A percentile compares a stretch with the other conserved stretches of the same genome.
These are phyloP conservation scores for Calonectria montana DNA, from an alignment of 2,329 filamentous ascomycete genomes.

Conservation along the genomic window DNA sequence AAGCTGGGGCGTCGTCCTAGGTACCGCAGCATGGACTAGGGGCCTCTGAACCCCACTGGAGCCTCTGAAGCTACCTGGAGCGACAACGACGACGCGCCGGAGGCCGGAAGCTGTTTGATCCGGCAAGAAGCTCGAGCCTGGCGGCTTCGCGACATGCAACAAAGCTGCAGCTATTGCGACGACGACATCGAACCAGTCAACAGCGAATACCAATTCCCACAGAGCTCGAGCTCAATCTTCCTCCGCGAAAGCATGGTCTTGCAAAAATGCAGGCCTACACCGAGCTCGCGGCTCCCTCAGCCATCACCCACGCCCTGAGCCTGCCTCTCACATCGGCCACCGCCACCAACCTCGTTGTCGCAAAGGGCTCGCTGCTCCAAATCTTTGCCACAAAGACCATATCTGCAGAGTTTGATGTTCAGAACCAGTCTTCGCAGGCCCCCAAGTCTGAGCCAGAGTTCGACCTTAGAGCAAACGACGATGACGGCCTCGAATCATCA, in stretches of 20 bases:
- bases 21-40: background rate
- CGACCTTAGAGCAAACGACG: conserved; percentile 67
- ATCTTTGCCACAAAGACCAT: conserved; percentile 82
- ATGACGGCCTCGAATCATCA: conserved; percentile 73
- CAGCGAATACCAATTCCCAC: conserved; percentile 5
- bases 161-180: conserved; percentile 11
- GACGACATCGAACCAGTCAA: conserved; percentile 2
- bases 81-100: background rate
- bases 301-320: conserved; percentile 87
- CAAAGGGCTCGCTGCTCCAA: conserved; percentile 92
- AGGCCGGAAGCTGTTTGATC: conserved; percentile 21
- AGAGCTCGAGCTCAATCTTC: conserved; percentile 30
- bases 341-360: conserved; percentile 87
- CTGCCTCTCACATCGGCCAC: conserved; percentile 81
- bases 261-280: conserved; percentile 93
- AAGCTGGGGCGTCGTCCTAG: background rate
- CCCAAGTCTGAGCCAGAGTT: conserved; percentile 59
- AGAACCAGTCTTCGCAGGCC: conserved; percentile 49
- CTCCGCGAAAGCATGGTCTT: conserved; percentile 48
- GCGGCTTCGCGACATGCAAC: conserved; percentile 19
- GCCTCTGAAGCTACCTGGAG: background rate
- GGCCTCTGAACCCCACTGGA: background rate
- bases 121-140: conserved; percentile 25
- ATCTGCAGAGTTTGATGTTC: conserved; percentile 69
- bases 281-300: conserved; percentile 92